phyloP scores from a whole-genome alignment of 2,329 filamentous ascomycete species.

The Dothideomycetidae sp. region DNA sequence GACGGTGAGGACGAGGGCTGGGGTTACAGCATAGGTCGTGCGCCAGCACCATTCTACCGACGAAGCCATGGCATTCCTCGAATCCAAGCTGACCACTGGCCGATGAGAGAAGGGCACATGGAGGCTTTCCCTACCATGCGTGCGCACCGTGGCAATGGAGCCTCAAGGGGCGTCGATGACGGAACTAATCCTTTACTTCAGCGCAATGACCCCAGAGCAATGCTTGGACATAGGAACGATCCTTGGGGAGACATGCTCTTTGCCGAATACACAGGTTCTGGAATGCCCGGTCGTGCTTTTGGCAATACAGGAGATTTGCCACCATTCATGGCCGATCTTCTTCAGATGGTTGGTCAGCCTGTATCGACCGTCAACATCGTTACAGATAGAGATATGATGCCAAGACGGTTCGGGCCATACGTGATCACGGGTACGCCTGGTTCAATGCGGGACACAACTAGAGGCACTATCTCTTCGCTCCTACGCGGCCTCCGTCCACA shows the following conservation, averaged over 20 bases:
- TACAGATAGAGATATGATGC: constrained; percentile 1
- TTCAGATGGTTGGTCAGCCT: constrained; percentile 12
- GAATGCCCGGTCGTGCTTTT: constrained; percentile 1
- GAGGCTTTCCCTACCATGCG: constrained; percentile 29
- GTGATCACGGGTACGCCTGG: constrained; percentile 9
- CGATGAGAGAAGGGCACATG: constrained; percentile 2
- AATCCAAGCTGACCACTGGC: constrained; percentile 7
- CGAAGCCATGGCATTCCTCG: constrained; percentile 29
- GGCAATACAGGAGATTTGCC: constrained; percentile 5
- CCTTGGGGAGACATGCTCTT: constrained; percentile 6
- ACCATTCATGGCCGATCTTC: constrained; percentile 10
- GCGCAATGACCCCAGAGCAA: constrained; percentile 13
- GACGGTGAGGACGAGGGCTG: constrained; percentile 27
- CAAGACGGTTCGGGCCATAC: constrained; percentile 8
- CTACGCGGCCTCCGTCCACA: constrained; percentile 39
- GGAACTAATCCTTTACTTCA: constrained; percentile 77
- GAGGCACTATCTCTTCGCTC: constrained; percentile 13
- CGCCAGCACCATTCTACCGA: constrained; percentile 25
- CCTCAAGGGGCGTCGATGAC: constrained; percentile 50
- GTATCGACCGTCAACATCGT: constrained; percentile 6
- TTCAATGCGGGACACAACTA: neutral
- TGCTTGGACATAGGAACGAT: constrained; percentile 3
- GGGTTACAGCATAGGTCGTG: constrained; percentile 36
- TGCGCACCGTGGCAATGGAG: constrained; percentile 24
- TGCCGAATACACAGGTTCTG: constrained; percentile 2